phyloP scores from a whole-genome alignment of 495 filamentous ascomycete genomes.

The Neurospora sp. region DNA sequence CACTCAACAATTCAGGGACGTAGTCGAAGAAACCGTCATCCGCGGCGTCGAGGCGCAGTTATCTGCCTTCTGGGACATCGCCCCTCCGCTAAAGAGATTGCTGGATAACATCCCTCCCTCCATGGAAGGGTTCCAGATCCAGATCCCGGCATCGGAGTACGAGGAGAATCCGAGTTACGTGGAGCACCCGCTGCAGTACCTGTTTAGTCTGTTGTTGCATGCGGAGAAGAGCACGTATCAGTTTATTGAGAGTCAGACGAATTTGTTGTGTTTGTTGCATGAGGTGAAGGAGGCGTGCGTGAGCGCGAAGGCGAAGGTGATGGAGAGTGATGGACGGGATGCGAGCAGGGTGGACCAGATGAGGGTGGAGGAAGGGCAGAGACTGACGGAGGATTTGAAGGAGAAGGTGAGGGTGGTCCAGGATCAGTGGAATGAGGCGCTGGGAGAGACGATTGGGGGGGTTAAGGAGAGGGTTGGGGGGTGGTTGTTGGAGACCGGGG shows the following conservation, averaged over 20 bases:
- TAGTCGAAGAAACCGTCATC: conserved; percentile 75
- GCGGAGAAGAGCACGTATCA: conserved; percentile 88
- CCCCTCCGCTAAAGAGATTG: conserved; percentile 63
- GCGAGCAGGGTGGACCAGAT: conserved; percentile 47
- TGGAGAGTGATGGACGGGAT: conserved; percentile 49
- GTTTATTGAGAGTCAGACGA: conserved; percentile 91
- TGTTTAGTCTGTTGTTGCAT: conserved; percentile 71
- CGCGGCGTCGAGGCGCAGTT: conserved; percentile 86
- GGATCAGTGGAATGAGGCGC: conserved; percentile 60
- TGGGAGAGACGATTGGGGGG: conserved; percentile 37
- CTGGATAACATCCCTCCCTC: conserved; percentile 62
- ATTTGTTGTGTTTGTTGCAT: conserved; percentile 84
- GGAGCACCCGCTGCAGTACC: conserved; percentile 73
- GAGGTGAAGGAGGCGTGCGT: conserved; percentile 79
- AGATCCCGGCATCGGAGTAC: conserved; percentile 67
- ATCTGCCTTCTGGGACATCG: conserved; percentile 95
- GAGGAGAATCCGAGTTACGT: conserved; percentile 77
- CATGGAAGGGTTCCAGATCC: conserved; percentile 41
- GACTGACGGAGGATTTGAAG: conserved; percentile 76
- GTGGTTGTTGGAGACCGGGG: conserved; percentile 56
- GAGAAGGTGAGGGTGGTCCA: conserved; percentile 86
- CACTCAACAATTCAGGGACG: conserved; percentile 64
- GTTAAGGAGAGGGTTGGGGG: conserved; percentile 49
- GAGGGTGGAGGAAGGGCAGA: conserved; percentile 50
- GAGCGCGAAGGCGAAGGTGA: conserved; percentile 45